These are phyloP conservation scores for Corylus americana DNA, from an alignment of 306 rosid species.

Conservation along the genomic window DNA sequence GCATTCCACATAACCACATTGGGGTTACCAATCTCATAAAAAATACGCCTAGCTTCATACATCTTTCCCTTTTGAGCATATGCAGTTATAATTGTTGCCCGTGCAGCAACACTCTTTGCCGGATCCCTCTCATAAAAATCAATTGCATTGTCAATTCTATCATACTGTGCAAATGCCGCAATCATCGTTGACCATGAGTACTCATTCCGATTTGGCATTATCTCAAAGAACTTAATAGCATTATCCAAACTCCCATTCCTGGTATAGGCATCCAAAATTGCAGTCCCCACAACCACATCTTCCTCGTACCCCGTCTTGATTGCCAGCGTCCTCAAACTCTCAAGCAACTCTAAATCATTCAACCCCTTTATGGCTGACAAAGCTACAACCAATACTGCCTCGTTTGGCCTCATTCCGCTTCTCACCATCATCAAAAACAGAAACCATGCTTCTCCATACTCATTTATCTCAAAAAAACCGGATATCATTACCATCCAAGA, in stretches of 20 bases:
- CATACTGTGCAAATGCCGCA: constrained; percentile 28
- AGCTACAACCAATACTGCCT: constrained; percentile 27
- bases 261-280: constrained; percentile 31
- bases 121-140: constrained; percentile 31
- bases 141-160: constrained; percentile 25
- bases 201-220: constrained; percentile 35
- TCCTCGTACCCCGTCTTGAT: constrained; percentile 30
- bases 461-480: constrained; percentile 24
- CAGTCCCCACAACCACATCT: constrained; percentile 34
- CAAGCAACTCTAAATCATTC: constrained; percentile 24
- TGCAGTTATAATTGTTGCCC: constrained; percentile 31
- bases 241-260: constrained; percentile 32
- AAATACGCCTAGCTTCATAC: constrained; percentile 26
- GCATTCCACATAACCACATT: constrained; percentile 41
- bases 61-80: constrained; percentile 38
- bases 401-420: constrained; percentile 28
- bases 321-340: constrained; percentile 28
- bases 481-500: constrained; percentile 42
- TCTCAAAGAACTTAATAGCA: constrained; percentile 27
- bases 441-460: constrained; percentile 21
- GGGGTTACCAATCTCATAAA: constrained; percentile 34
- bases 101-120: constrained; percentile 25
- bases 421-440: constrained; percentile 25
- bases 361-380: constrained; percentile 30
- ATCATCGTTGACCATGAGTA: constrained; percentile 37